A percentile compares a stretch with the other conserved stretches of the same genome.
phyloP scores from a whole-genome alignment of 352 stramenopile species.

The Phytophthora idaei region DNA sequence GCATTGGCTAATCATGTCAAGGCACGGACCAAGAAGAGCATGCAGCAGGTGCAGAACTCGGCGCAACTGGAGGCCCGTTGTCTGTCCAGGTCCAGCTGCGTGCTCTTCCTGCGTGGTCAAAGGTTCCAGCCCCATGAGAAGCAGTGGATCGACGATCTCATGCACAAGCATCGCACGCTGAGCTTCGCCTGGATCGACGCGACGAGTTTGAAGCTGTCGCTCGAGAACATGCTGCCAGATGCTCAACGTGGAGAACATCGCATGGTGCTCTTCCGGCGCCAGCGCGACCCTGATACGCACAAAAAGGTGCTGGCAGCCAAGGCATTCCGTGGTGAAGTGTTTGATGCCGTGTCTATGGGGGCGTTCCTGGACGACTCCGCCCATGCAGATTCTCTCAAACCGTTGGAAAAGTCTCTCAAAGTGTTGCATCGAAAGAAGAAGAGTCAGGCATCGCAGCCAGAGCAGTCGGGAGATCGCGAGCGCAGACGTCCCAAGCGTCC shows the following conservation, averaged over 20 bases:
- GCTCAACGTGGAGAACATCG: slow-evolving; percentile 54
- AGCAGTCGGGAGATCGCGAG: slow-evolving; percentile 15
- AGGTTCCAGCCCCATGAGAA: slow-evolving; percentile 69
- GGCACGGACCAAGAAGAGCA: slow-evolving; percentile 55
- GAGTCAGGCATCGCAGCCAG: slow-evolving; percentile 16
- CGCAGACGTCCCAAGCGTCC: slow-evolving; percentile 6
- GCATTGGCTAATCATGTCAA: slow-evolving; percentile 67
- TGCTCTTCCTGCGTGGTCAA: slow-evolving; percentile 67
- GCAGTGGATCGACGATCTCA: slow-evolving; percentile 71
- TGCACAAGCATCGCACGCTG: slow-evolving; percentile 60
- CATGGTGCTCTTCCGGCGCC: slow-evolving; percentile 72
- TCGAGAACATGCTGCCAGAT: slow-evolving; percentile 65
- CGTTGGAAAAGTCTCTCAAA: slow-evolving; percentile 61
- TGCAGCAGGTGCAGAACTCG: slow-evolving; percentile 68
- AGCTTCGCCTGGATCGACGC: slow-evolving; percentile 79
- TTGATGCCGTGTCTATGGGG: slow-evolving; percentile 60
- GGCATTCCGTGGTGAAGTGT: slow-evolving; percentile 59
- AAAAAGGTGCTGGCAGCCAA: slow-evolving; percentile 57
- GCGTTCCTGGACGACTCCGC: slow-evolving; percentile 62
- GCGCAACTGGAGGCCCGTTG: slow-evolving; percentile 71
- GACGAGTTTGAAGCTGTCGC: slow-evolving; percentile 65
- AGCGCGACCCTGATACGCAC: slow-evolving; percentile 38
- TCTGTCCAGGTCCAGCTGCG: slow-evolving; percentile 62
- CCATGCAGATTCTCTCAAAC: slow-evolving; percentile 41
- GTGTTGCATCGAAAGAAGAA: slow-evolving; percentile 46